A percentile compares a stretch with the other conserved stretches of the same genome.
Conservation (phyloP, 2,329 filamentous ascomycete genomes). For the Colletotrichum lentis region DNA sequence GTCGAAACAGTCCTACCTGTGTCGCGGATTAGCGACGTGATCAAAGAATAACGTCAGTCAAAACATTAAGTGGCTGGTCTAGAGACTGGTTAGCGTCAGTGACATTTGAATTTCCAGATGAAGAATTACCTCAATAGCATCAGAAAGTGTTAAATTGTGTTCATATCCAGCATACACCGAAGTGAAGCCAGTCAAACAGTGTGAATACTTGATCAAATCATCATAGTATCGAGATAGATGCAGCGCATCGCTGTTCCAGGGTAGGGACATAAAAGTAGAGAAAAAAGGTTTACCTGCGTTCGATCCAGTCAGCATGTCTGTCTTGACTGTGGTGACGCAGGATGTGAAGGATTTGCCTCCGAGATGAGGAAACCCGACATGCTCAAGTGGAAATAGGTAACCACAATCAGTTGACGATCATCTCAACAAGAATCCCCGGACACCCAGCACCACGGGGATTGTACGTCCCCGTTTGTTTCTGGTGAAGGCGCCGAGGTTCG, state of each 20-base stretch:
- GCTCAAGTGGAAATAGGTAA: conserved; percentile 3
- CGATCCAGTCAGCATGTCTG: conserved; percentile 16
- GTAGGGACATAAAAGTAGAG: conserved; percentile 25
- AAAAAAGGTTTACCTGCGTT: conserved; percentile 43
- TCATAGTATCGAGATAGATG: conserved; percentile 49
- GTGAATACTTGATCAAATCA: conserved; percentile 64
- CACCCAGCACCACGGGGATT: conserved; percentile 64
- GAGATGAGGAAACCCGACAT: not conserved
- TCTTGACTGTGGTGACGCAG: conserved; percentile 18
- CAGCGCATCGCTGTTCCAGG: not conserved
- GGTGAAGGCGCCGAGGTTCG: conserved; percentile 59
- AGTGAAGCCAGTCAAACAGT: conserved; percentile 63
- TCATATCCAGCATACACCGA: conserved; percentile 57
- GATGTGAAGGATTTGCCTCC: not conserved
- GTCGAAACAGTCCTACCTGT: conserved; percentile 11
- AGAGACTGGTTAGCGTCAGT: not conserved
- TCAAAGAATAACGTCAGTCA: not conserved
- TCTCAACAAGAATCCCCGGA: conserved; percentile 69
- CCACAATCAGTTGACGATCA: conserved; percentile 69
- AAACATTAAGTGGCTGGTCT: conserved; percentile 22
- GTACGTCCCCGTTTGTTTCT: conserved; percentile 66
- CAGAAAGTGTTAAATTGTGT: conserved; percentile 62
- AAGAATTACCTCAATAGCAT: conserved; percentile 56
- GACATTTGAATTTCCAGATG: not conserved
- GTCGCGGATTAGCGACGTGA: conserved; percentile 24